Conservation (phyloP, 352 stramenopile genomes). For the Blastocystis sp. region DNA sequence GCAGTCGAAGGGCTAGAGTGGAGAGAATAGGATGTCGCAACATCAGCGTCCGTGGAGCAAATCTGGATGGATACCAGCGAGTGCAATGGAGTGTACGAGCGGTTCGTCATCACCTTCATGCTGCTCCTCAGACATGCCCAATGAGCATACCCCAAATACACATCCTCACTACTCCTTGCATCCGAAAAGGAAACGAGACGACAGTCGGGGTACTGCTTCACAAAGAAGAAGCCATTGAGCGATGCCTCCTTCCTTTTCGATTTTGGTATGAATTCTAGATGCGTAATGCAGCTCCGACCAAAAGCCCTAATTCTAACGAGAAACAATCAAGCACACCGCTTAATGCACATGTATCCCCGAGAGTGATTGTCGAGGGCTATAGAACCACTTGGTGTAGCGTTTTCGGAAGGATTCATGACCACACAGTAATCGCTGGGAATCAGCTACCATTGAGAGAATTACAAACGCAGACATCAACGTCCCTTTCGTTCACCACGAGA, state of each 20-base stretch:
- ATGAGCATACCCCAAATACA: neutral
- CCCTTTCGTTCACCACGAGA: neutral
- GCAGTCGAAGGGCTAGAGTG: constrained; percentile 12
- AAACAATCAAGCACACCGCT: neutral
- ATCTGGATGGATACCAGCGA: neutral
- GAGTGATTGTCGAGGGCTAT: neutral
- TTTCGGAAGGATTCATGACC: constrained; percentile 10
- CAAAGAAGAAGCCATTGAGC: neutral
- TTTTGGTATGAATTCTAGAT: constrained; percentile 14
- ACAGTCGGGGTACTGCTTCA: constrained; percentile 17
- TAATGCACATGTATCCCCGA: constrained; percentile 41
- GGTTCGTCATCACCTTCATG: neutral
- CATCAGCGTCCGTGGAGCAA: neutral
- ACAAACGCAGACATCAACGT: neutral
- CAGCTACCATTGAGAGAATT: neutral
- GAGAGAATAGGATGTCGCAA: neutral
- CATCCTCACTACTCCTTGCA: neutral
- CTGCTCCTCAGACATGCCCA: no score
- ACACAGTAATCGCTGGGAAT: constrained; percentile 34
- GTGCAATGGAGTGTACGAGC: neutral
- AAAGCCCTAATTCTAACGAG: neutral
- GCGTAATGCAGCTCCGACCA: neutral
- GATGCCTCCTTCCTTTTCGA: neutral
- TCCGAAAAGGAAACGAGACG: constrained; percentile 15
- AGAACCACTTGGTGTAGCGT: constrained; percentile 6